phyloP scores from a whole-genome alignment of 176 grass and related monocot species.

The Leersia perrieri region DNA sequence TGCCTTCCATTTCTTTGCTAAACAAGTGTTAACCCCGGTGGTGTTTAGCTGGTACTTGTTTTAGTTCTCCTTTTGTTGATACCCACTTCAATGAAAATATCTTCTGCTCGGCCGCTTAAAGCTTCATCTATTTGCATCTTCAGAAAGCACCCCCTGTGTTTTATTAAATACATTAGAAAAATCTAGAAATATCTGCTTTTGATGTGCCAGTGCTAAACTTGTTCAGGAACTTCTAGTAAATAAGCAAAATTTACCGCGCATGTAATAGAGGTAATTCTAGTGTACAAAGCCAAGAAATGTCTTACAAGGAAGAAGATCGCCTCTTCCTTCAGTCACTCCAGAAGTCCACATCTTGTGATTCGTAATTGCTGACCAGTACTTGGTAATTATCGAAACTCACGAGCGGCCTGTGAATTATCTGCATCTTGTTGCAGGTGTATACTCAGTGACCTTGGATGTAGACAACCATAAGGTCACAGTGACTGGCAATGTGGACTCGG shows the following conservation, averaged over 20 bases:
- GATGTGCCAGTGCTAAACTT: not conserved
- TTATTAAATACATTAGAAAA: slow-evolving; percentile 23
- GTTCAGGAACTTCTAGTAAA: not conserved
- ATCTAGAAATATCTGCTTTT: slow-evolving; percentile 28
- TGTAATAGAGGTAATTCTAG: slow-evolving; percentile 1
- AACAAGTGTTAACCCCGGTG: slow-evolving; percentile 13
- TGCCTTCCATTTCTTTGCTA: not conserved
- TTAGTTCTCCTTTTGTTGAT: not conserved
- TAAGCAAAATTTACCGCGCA: not conserved
- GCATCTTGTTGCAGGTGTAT: slow-evolving; percentile 67
- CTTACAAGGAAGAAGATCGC: not conserved
- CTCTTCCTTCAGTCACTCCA: slow-evolving; percentile 23
- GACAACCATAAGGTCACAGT: slow-evolving; percentile 92
- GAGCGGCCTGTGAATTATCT: slow-evolving; percentile 37
- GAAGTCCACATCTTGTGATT: slow-evolving; percentile 26
- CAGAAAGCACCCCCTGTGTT: not conserved
- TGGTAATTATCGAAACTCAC: slow-evolving; percentile 36
- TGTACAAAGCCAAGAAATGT: slow-evolving; percentile 22
- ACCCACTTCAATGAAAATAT: slow-evolving; percentile 26
- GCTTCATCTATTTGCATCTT: slow-evolving; percentile 28
- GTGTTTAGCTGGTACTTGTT: not conserved
- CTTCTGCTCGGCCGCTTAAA: slow-evolving; percentile 1
- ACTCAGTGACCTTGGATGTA: slow-evolving; percentile 74
- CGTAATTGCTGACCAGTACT: not conserved
- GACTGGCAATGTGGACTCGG: slow-evolving; percentile 62